These are phyloP conservation scores for Fusarium haematococcum DNA, from an alignment of 2,329 filamentous ascomycete species.

Conservation along the genomic window DNA sequence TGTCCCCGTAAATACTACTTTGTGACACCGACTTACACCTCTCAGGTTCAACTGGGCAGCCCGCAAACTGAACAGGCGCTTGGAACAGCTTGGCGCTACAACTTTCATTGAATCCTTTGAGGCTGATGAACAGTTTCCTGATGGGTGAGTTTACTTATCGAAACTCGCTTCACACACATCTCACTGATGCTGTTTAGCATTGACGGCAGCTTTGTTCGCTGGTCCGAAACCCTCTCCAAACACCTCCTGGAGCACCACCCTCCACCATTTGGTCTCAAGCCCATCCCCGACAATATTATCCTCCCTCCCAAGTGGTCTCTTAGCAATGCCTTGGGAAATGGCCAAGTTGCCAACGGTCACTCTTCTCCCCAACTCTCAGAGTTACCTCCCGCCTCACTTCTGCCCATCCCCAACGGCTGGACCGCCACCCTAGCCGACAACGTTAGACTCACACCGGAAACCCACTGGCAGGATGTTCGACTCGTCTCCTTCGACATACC, in stretches of 20 bases:
- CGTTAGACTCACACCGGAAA: constrained; percentile 75
- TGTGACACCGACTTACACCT: background rate
- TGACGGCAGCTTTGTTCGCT: constrained; percentile 84
- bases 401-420: constrained; percentile 70
- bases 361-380: constrained; percentile 25
- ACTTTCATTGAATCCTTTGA: constrained; percentile 84
- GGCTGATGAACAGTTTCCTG: constrained; percentile 92
- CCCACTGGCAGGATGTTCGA: constrained; percentile 95
- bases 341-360: constrained; percentile 21
- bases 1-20: background rate
- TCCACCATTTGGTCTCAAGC: constrained; percentile 72
- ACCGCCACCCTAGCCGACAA: constrained; percentile 73
- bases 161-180: background rate
- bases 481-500: constrained; percentile 73
- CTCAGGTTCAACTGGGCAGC: constrained; percentile 91
- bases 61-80: constrained; percentile 85
- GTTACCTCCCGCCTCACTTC: constrained; percentile 47
- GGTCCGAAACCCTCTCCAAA: constrained; percentile 76
- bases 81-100: constrained; percentile 84
- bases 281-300: constrained; percentile 79
- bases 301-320: constrained; percentile 77
- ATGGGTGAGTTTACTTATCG: constrained; percentile 72
- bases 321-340: constrained; percentile 19
- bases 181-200: constrained; percentile 64
- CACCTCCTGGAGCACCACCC: constrained; percentile 76